Base-by-base conservation (phyloP, 108 stramenopile genomes). In the Pseudonitzschia pungens region DNA sequence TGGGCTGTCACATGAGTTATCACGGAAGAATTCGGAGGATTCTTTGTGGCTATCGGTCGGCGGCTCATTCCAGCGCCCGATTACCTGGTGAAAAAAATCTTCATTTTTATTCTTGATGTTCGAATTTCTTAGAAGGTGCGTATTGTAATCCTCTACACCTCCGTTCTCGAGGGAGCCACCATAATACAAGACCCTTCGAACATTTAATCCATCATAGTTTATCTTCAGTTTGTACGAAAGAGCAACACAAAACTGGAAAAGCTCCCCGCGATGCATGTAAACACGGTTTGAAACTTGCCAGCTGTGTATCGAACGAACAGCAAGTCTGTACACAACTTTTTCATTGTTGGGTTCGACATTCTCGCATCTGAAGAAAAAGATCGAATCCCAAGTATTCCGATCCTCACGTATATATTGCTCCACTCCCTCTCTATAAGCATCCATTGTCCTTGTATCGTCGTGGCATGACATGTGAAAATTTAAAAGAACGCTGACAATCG, bases 271-370 rank as follows among this genome's bases (percentile, higher is more conserved):
- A 51, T 79, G 71, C 20, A 67, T 71, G 57, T 89, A 53, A 24
- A 93, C 75, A 16, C 79, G 59, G 15, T 69, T 51, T 8, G 81
- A 76, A 52, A 81, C 82, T 58, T 93, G 92, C 92, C 92, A 93
- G 1, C 78, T 67, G 31, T 75, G 86, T 22, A 78, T 68, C 62
- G 89, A 89, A 28, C 87, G 90, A 3, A 86, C 68, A 48, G 74
- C 74, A 29, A 88, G 44, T 18, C 65, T 43, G 48, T 88, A 85
- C 4, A 65, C 50, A 15, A 86, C 75, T 28, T 75, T 29, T n/a
- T 82, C 79, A 41, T 65, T 62, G 29, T 81, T 74, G 32, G 83
- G 58, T 62, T 94, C 88, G 33, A 91, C 72, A 7, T 69, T 56
- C 3, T 78, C 80, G 51, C 77, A 76, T 28, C 87, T 75, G 52